Base-by-base conservation (phyloP, 1,139 yeast species). In the Wickerhamomyces sp. region DNA sequence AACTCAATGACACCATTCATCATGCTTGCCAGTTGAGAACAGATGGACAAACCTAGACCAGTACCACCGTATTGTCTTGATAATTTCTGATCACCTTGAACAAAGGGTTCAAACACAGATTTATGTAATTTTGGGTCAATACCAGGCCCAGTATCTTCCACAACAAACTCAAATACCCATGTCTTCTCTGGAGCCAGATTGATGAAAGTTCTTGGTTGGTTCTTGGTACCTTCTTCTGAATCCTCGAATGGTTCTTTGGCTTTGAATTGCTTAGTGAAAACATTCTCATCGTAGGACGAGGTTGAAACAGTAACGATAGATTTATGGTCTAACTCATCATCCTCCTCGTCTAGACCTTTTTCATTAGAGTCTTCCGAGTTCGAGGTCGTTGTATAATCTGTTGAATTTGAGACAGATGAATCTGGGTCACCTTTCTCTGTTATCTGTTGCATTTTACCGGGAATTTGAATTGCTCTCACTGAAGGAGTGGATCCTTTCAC, bases 21-120 rank as follows among this genome's bases (percentile, higher is more conserved):
- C 81, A 91, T 82, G 34, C 77, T 78, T 1, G 96, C 95, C 51
- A 93, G 74, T 65, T 93, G 97, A 49, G 91, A 76, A 65, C 97
- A 91, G 61, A 93, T 91, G 0, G 96, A 88, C 41, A 93, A 74
- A 2, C 99, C 99, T 45, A 93, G 72, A 9, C 99, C 99, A 0
- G 97, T 90, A 55, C 99, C 99, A 47, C 97, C 96, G 61, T 87
- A 86, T 45, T 91, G 87, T 62, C 96, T 74, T 4, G 95, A 85
- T 35, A 91, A 73, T 0, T 97, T 90, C 64, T 91, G 97, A 59
- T 93, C 98, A 39, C 98, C 98, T 66, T 91, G 99, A 32, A 89
- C 89, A 68, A 93, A 93, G 4, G 97, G 97, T 61, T 93, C 97
- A 66, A 93, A 93, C 1, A 93, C 93, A 53, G 84, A 83, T 41